These are phyloP conservation scores for Cucurbitaria berberidis DNA, from an alignment of 2,329 filamentous ascomycete genomes.

Conservation along the genomic window DNA sequence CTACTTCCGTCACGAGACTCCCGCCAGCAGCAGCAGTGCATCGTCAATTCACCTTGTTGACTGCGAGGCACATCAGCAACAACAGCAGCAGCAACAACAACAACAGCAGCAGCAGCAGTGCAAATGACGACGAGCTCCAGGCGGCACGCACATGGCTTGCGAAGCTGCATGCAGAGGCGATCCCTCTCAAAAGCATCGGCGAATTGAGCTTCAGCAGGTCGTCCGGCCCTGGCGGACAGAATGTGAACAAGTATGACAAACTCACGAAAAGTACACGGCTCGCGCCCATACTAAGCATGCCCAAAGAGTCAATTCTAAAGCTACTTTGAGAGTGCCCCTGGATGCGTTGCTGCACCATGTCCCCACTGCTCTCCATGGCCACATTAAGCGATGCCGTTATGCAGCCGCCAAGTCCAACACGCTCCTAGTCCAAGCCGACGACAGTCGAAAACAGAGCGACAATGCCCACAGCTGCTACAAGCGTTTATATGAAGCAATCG, in stretches of 20 bases:
- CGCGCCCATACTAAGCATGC: conserved; percentile 47
- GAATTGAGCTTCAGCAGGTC: conserved; percentile 68
- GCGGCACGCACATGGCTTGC: conserved; percentile 64
- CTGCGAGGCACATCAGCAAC: conserved; percentile 4
- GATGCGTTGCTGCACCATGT: conserved; percentile 60
- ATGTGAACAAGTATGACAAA: conserved; percentile 68
- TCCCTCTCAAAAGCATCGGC: conserved; percentile 61
- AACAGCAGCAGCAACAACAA: conserved; percentile 4
- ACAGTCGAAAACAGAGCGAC: conserved; percentile 65
- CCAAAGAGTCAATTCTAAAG: conserved; percentile 69
- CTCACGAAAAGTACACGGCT: conserved; percentile 15
- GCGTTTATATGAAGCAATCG: conserved; percentile 62
- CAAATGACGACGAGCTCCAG: conserved; percentile 38
- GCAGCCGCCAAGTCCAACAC: conserved; percentile 59
- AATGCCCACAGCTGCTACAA: conserved; percentile 66
- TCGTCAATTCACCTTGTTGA: conserved; percentile 2
- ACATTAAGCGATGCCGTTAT: conserved; percentile 62
- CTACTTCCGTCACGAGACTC: conserved; percentile 10
- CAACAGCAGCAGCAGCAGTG: conserved; percentile 3
- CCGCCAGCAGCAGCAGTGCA: conserved; percentile 8
- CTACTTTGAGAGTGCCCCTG: conserved; percentile 65
- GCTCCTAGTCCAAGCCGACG: conserved; percentile 68
- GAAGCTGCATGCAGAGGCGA: conserved; percentile 58
- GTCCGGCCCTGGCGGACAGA: conserved; percentile 70
- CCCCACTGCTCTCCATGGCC: conserved; percentile 60